Evolutionary conservation across 2,329 filamentous ascomycete species (phyloP), one percentile per base, ranked within the genome.

Genomic region (Xylaria sp.): DNA sequence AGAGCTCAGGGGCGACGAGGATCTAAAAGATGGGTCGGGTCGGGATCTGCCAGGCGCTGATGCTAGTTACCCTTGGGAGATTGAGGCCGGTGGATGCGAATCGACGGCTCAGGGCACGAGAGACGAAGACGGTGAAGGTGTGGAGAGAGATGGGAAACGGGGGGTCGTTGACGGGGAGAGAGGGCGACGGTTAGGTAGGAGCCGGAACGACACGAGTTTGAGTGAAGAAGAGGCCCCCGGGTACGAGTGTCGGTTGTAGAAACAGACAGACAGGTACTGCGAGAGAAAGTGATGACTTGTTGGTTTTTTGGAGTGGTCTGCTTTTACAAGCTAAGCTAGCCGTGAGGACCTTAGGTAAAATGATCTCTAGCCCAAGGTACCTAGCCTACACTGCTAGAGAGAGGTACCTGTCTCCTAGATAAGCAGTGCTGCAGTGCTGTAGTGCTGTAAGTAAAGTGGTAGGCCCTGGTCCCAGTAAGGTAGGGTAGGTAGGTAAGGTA

Each of bases 211-310:
- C 58, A 57, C 56, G 53, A 62, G 52, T 42, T 23, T 51, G 54
- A 51, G 49, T 51, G 33, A 38, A n/a, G 33, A 33, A 64, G 57
- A 57, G 54, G 46, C 61, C 61, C n/a, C 64, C 64, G 21, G 50
- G 58, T 56, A 46, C 37, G 43, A 58, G 58, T 50, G 60, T 66
- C 63, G 60, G 63, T 63, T 49, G 54, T 61, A 57, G 64, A 58
- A 58, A 65, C 57, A n/a, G n/a, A 65, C 59, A 49, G 46, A 60
- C 50, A 57, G 38, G 60, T 60, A 45, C 45, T 28, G 14, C 43
- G 43, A 51, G 42, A 61, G n/a, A 61, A 65, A 56, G 57, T 46
- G 56, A 62, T 58, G 56, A 31, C 65, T 52, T 65, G 58, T 65
- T 64, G 55, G 54, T 47, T 60, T 66, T 66, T 66, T 54, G 47